Conservation (phyloP, 768 basidiomycete genomes). For the Hygrocybe punicea region DNA sequence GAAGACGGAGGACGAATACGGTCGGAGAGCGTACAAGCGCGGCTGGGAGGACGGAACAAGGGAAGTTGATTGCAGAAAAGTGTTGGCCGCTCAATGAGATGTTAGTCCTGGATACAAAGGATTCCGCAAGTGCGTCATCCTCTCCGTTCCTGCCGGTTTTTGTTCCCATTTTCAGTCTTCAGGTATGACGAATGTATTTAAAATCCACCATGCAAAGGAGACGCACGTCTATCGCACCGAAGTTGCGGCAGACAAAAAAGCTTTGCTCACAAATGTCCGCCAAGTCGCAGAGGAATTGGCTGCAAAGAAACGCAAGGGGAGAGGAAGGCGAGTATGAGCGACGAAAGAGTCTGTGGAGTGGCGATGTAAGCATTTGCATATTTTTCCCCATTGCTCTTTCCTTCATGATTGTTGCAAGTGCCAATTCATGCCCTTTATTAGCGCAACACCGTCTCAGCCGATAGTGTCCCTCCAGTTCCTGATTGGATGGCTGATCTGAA, state of each 20-base stretch:
- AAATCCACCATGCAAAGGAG: constrained; percentile 90
- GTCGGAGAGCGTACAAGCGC: constrained; percentile 41
- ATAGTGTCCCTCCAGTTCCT: constrained; percentile 54
- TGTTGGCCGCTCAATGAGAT: constrained; percentile 95
- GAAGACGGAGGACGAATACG: constrained; percentile 64
- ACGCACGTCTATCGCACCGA: constrained; percentile 92
- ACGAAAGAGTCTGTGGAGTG: constrained; percentile 70
- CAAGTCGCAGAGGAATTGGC: constrained; percentile 90
- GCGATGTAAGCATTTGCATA: constrained; percentile 39
- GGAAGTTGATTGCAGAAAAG: constrained; percentile 82
- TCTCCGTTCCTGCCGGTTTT: background rate
- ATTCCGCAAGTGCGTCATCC: constrained; percentile 69
- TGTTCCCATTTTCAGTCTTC: constrained; percentile 5
- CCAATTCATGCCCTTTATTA: constrained; percentile 5
- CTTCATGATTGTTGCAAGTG: background rate
- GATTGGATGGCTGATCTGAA: constrained; percentile 77
- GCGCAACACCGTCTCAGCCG: constrained; percentile 25
- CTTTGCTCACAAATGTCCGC: constrained; percentile 78
- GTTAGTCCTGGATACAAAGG: constrained; percentile 93
- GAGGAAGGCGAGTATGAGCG: constrained; percentile 91
- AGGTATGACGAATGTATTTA: constrained; percentile 95
- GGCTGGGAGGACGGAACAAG: constrained; percentile 37
- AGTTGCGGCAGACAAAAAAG: constrained; percentile 77
- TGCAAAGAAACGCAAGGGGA: constrained; percentile 85
- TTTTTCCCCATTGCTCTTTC: background rate